Percentiles rank a stretch among this genome's conserved stretches.
phyloP scores from a whole-genome alignment of 129 eudicot species.

The Lactuca saligna region DNA sequence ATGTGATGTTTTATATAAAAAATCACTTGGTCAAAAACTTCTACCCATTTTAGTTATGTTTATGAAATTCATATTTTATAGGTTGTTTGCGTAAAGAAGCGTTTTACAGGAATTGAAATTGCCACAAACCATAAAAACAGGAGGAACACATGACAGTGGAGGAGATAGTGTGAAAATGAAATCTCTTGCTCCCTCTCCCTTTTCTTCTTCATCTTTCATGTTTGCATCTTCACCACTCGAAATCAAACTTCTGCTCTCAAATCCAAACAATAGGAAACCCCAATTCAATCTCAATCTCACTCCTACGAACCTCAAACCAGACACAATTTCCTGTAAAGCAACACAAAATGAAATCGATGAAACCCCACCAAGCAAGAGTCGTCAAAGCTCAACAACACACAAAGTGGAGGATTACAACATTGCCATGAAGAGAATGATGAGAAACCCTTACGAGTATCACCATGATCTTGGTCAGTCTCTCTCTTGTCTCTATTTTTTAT shows the following conservation, averaged over 20 bases:
- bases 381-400: conserved; percentile 27
- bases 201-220: conserved; percentile 27
- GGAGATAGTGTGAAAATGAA: conserved; percentile 27
- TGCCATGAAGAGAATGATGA: conserved; percentile 94
- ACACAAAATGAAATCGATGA: conserved; percentile 45
- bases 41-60: no score
- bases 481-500: not conserved
- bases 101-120: not conserved
- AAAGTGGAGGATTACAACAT: conserved; percentile 78
- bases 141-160: conserved; percentile 16
- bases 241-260: not conserved
- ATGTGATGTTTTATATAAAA: no score
- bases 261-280: conserved; percentile 16
- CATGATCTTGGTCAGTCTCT: conserved; percentile 84
- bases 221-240: conserved; percentile 32
- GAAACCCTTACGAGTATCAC: conserved; percentile 93
- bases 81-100: not conserved
- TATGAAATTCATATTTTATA: no score
- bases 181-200: conserved; percentile 24
- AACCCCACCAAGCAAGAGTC: conserved; percentile 20
- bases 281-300: conserved; percentile 21
- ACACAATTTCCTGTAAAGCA: conserved; percentile 39
- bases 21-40: no score
- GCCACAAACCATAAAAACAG: conserved; percentile 9
- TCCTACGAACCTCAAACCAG: conserved; percentile 23